These are phyloP conservation scores for Emiliania huxleyi DNA, from an alignment of 78 protist species.

Conservation along the genomic window DNA sequence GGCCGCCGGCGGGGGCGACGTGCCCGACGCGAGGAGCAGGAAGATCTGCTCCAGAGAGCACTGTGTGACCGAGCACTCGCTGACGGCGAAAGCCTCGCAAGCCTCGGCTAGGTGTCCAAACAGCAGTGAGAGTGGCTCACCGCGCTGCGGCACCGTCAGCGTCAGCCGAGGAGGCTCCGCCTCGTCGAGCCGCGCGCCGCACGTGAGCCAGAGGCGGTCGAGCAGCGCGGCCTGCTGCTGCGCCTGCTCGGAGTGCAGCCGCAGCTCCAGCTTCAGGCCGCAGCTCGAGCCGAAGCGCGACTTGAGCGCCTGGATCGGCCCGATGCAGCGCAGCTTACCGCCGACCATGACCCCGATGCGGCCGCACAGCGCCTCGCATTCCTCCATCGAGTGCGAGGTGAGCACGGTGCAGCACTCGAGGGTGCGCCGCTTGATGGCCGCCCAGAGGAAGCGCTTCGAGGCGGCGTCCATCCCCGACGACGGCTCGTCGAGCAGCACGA, in stretches of 20 bases:
- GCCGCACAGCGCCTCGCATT: conserved; percentile 62
- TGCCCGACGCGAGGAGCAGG: background rate
- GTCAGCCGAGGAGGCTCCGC: background rate
- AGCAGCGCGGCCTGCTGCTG: background rate
- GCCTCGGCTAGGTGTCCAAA: background rate
- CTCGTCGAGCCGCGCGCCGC: background rate
- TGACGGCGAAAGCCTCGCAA: background rate
- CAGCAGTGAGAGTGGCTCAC: background rate
- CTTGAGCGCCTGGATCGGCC: conserved; percentile 25
- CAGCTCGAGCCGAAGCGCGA: background rate
- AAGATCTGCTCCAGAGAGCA: conserved; percentile 27
- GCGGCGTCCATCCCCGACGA: conserved; percentile 74
- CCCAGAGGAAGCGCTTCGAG: conserved; percentile 33
- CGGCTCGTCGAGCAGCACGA: conserved; percentile 79
- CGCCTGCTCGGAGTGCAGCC: background rate
- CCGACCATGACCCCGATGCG: conserved; percentile 68
- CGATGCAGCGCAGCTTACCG: conserved; percentile 48
- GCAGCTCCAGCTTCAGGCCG: conserved; percentile 37
- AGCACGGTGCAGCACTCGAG: conserved; percentile 51
- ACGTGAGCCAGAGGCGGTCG: background rate
- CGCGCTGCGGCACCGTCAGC: background rate
- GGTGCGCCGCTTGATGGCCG: conserved; percentile 20
- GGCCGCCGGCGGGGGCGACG: too few relatives aligned
- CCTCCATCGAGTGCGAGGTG: conserved; percentile 80
- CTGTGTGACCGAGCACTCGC: conserved; percentile 14